These are phyloP conservation scores for Annulohypoxylon maeteangense DNA, from an alignment of 495 filamentous ascomycete species.

Conservation along the genomic window DNA sequence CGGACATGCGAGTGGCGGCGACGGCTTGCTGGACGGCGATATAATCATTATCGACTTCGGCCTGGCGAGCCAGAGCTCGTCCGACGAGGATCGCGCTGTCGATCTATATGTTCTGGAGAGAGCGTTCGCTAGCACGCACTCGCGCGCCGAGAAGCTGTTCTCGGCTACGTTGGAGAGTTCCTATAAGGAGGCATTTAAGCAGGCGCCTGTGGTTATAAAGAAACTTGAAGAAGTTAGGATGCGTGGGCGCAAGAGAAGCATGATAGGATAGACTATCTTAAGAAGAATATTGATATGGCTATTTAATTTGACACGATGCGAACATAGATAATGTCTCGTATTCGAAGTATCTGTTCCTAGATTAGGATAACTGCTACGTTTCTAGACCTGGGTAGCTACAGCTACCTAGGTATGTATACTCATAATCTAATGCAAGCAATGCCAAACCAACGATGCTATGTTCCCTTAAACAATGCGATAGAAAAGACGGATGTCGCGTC, in stretches of 20 bases:
- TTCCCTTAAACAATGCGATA: slow-evolving; percentile 15
- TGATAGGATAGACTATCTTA: slow-evolving; percentile 74
- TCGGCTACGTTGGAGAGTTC: slow-evolving; percentile 64
- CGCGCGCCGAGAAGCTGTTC: slow-evolving; percentile 82
- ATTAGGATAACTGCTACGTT: slow-evolving; percentile 9
- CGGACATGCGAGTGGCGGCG: slow-evolving; percentile 31
- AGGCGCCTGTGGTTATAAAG: slow-evolving; percentile 63
- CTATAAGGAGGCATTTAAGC: slow-evolving; percentile 61
- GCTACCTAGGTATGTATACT: slow-evolving; percentile 15
- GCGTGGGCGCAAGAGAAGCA: slow-evolving; percentile 96
- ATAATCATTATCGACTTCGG: slow-evolving; percentile 96
- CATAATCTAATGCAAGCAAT: slow-evolving; percentile 36
- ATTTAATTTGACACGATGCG: neutral
- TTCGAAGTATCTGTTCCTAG: neutral
- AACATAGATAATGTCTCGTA: neutral
- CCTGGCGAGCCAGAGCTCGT: slow-evolving; percentile 80
- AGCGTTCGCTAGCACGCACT: slow-evolving; percentile 96
- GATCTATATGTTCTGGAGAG: slow-evolving; percentile 97
- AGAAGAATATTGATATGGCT: neutral
- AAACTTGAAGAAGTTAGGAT: slow-evolving; percentile 93
- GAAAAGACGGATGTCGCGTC: neutral
- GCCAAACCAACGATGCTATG: slow-evolving; percentile 27
- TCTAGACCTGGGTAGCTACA: slow-evolving; percentile 18
- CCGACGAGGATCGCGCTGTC: slow-evolving; percentile 93
- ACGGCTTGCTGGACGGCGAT: slow-evolving; percentile 68